Evolutionary conservation across 495 filamentous ascomycete species (phyloP).

Genomic region (Neurospora sp.): DNA sequence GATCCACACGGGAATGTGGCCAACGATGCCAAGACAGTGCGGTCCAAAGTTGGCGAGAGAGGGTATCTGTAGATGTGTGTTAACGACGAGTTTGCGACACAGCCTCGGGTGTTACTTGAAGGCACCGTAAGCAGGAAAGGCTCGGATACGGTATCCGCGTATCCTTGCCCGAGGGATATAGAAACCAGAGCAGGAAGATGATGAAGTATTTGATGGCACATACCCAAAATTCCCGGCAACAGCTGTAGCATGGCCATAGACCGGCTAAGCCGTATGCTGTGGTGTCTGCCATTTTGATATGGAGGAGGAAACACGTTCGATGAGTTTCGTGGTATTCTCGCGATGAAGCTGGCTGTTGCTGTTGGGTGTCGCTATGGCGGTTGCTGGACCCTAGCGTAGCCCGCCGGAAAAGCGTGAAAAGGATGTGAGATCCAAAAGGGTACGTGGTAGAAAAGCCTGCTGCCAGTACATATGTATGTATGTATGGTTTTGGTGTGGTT

Average conservation of each 20-base stretch:
- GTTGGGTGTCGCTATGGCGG: neutral
- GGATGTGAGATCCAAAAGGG: neutral
- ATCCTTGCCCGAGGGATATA: neutral
- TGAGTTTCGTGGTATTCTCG: neutral
- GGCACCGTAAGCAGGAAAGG: neutral
- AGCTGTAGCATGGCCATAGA: slow-evolving; percentile 22
- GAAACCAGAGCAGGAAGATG: neutral
- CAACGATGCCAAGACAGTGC: slow-evolving; percentile 21
- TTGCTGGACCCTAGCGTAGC: neutral
- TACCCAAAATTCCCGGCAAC: slow-evolving; percentile 21
- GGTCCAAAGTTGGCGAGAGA: slow-evolving; percentile 17
- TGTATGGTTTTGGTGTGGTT: neutral
- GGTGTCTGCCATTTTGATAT: neutral
- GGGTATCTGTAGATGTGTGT: slow-evolving; percentile 16
- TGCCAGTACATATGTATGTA: neutral
- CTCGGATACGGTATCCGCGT: neutral
- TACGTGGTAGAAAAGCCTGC: neutral
- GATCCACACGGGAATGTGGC: slow-evolving; percentile 19
- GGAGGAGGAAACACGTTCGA: neutral
- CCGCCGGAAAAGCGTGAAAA: neutral
- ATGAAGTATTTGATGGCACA: neutral
- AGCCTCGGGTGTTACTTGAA: neutral
- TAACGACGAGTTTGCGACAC: neutral
- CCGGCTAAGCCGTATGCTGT: neutral
- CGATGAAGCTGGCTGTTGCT: neutral